Evolutionary conservation across 108 stramenopile genomes (phyloP), one percentile per base, ranked within the genome.

Genomic region (Nitzschia inconspicua): DNA sequence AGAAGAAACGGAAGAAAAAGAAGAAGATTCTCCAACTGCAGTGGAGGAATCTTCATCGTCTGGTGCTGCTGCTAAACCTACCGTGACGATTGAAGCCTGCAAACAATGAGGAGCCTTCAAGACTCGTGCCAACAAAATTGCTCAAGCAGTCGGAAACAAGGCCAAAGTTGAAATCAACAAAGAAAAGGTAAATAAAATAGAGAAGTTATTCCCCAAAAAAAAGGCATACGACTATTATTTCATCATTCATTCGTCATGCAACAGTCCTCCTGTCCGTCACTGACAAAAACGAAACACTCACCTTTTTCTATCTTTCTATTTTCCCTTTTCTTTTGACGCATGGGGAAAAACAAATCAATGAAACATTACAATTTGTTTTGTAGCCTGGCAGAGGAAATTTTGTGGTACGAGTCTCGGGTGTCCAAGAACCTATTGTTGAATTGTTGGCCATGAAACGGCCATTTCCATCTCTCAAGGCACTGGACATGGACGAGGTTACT

Each of bases 31-130:
- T 10, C 18, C 25, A 8, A 44, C 37, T 13, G 52, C 50, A 9
- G 51, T 20, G 13, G 4, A 63, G 26, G 25, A 26, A 4, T n/a
- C n/a, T n/a, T n/a, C n/a, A n/a, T 25, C 36, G 13, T 9, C 8
- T 7, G 40, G 11, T 19, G 37, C 22, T 14, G 35, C 13, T 18
- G 50, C 40, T 3, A 1, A 0, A 10, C 7, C 26, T 5, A 26
- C 23, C 24, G 29, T 43, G 11, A 66, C 70, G 14, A 79, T 90
- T 37, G 88, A 90, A 66, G 88, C 88, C 4, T 86, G 88, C 73
- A 90, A 90, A 68, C 83, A 84, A 75, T 86, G 85, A 86, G 70
- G 69, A 41, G 85, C 81, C 53, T 89, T 90, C 77, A 86, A 86
- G 68, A 77, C 81, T 16, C 78, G 88, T 66, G 85, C 88, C 44